Evolutionary conservation across 2,329 filamentous ascomycete species (phyloP).

Genomic region (Neoascochyta sp.): DNA sequence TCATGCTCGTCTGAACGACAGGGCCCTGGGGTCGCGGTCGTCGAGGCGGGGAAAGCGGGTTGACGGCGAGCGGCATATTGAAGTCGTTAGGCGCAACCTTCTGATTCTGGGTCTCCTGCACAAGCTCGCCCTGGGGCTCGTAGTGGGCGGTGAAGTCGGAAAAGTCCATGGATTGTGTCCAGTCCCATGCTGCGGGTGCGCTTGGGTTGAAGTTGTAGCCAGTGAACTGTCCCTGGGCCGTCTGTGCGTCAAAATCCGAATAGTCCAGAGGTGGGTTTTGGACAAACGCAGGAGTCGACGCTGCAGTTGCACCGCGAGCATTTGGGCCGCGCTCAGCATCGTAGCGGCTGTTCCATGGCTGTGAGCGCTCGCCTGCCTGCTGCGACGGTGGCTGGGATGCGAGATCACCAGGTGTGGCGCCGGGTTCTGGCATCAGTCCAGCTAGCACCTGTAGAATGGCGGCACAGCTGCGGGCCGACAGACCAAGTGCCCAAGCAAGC

Average conservation of each 20-base stretch:
- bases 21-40: conserved; percentile 21
- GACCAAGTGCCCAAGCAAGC: conserved; percentile 5
- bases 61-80: conserved; percentile 32
- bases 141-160: conserved; percentile 35
- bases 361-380: conserved; percentile 24
- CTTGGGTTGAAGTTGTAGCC: conserved; percentile 20
- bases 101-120: conserved; percentile 35
- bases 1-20: conserved; percentile 29
- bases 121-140: conserved; percentile 47
- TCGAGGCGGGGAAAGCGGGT: conserved; percentile 24
- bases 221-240: conserved; percentile 17
- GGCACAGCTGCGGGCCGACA: conserved; percentile 13
- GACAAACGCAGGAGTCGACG: conserved; percentile 11
- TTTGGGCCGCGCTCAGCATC: conserved; percentile 25
- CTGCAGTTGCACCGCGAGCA: conserved; percentile 14
- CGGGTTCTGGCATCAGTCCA: conserved; percentile 28
- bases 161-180: conserved; percentile 36
- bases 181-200: conserved; percentile 37
- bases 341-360: conserved; percentile 20
- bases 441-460: conserved; percentile 10
- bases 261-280: conserved; percentile 19
- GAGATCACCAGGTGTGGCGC: conserved; percentile 24
- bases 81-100: conserved; percentile 34
- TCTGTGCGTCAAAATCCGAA: conserved; percentile 16
- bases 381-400: conserved; percentile 35